Percentiles rank a stretch among this genome's conserved stretches.
Conservation (phyloP, 345 rosid genomes). For the Eucalyptus pumila region DNA sequence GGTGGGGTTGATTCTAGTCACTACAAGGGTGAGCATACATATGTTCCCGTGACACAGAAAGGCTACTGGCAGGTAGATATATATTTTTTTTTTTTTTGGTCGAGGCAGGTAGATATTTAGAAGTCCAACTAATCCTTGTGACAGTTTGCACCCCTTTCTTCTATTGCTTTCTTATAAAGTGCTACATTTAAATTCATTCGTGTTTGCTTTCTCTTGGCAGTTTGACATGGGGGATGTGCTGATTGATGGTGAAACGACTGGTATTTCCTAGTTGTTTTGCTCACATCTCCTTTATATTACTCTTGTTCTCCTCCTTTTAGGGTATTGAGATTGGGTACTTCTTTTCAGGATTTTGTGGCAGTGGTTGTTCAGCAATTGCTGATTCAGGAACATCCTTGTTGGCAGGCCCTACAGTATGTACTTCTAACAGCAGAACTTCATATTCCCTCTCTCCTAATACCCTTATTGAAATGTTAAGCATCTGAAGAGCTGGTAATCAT, state of each 20-base stretch:
- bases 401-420: slow-evolving; percentile 78
- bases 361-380: slow-evolving; percentile 76
- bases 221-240: slow-evolving; percentile 89
- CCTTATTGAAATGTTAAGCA: not conserved
- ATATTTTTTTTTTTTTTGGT: too few species aligned
- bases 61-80: slow-evolving; percentile 99
- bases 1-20: slow-evolving; percentile 84
- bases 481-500: not conserved
- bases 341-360: slow-evolving; percentile 39
- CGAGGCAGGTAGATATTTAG: slow-evolving; percentile 5
- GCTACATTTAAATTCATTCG: not conserved
- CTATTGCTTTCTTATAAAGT: not conserved
- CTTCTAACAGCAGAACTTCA: not conserved
- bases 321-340: not conserved
- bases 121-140: not conserved
- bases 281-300: not conserved
- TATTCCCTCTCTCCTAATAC: not conserved
- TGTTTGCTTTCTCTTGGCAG: slow-evolving; percentile 5
- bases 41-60: slow-evolving; percentile 74
- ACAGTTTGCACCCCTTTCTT: not conserved
- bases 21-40: slow-evolving; percentile 75
- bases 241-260: slow-evolving; percentile 70
- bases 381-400: slow-evolving; percentile 90
- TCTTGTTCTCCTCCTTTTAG: not conserved
- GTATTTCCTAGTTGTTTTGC: slow-evolving; percentile 12